phyloP scores from a whole-genome alignment of 371 early-diverging fungal genomes.

The Nematocida minor region DNA sequence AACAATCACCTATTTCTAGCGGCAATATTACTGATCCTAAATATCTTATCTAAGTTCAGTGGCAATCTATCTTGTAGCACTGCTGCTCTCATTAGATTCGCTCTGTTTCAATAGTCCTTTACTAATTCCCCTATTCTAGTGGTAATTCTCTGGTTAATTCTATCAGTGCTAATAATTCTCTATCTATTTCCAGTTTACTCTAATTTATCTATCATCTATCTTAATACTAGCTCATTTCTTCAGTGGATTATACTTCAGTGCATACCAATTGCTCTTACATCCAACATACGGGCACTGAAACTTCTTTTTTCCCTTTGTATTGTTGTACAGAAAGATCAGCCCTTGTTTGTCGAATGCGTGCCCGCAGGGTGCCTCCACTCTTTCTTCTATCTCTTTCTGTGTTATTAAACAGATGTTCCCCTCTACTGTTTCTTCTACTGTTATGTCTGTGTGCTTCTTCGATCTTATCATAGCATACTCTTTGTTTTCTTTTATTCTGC shows the following conservation, averaged over 20 bases:
- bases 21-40: too few species aligned
- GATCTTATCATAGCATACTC: not conserved
- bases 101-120: too few species aligned
- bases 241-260: not conserved
- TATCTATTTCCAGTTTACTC: not conserved
- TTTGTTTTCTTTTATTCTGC: constrained; percentile 12
- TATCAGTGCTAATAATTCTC: not conserved
- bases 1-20: too few species aligned
- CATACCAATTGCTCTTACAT: constrained; percentile 22
- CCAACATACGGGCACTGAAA: constrained; percentile 41
- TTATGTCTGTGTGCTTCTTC: constrained; percentile 8
- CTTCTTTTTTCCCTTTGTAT: not conserved
- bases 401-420: constrained; percentile 57
- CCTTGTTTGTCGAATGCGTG: constrained; percentile 62
- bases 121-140: too few species aligned
- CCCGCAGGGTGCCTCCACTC: constrained; percentile 58
- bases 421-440: constrained; percentile 16
- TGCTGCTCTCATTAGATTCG: too few species aligned
- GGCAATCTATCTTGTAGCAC: too few species aligned
- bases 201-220: not conserved
- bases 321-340: not conserved
- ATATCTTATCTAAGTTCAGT: too few species aligned
- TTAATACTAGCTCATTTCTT: not conserved
- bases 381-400: constrained; percentile 54
- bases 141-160: not conserved